A percentile compares a stretch with the other conserved stretches of the same genome.
phyloP scores from a whole-genome alignment of 108 stramenopile genomes.

The Pseudonitzschia pungens region DNA sequence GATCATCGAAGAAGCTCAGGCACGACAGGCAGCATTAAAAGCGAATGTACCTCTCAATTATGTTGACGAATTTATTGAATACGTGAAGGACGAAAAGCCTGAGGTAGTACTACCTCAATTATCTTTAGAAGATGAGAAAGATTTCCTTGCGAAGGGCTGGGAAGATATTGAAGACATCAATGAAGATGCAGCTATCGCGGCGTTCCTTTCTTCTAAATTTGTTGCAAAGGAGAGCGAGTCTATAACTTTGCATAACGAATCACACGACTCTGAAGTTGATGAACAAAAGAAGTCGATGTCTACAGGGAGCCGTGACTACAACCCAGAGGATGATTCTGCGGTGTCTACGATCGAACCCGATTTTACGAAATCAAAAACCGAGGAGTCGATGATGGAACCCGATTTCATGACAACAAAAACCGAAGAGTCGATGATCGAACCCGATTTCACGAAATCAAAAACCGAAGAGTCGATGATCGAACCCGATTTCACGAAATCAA shows the following conservation, averaged over 20 bases:
- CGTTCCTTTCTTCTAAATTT: constrained; percentile 14
- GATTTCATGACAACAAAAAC: not conserved
- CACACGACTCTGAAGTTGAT: not conserved
- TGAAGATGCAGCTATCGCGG: constrained; percentile 30
- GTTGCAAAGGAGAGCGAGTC: not conserved
- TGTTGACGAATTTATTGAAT: constrained; percentile 23
- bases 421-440: not conserved
- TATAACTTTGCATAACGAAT: not conserved
- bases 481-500: no score
- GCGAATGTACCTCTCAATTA: constrained; percentile 18
- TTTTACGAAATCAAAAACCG: not conserved
- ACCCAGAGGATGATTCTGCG: not conserved
- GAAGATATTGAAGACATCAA: constrained; percentile 30
- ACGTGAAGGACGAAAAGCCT: constrained; percentile 1
- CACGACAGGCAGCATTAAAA: constrained; percentile 29
- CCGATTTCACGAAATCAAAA: not conserved
- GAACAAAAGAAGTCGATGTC: not conserved
- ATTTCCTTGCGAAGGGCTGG: not conserved
- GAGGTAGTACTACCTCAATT: constrained; percentile 7
- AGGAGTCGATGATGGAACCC: not conserved
- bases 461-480: not conserved
- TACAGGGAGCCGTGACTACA: not conserved
- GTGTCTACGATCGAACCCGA: not conserved
- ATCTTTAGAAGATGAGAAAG: constrained; percentile 13
- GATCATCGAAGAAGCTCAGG: constrained; percentile 31